Evolutionary conservation across 1,139 yeast species (phyloP).

Genomic region (Nakaseomyces kungkrabaensis): DNA sequence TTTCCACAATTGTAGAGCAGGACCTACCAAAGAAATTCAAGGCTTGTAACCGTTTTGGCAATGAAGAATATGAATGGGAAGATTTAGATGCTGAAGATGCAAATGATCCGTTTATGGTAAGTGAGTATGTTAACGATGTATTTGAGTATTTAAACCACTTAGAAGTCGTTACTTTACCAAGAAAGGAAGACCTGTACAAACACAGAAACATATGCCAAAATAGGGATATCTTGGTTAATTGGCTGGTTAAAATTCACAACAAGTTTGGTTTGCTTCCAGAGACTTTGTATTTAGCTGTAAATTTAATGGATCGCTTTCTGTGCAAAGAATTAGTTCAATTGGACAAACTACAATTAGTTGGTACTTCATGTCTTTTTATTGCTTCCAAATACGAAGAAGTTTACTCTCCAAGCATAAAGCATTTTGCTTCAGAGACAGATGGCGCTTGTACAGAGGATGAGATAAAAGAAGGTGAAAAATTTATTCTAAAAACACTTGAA

Average conservation of each 20-base stretch:
- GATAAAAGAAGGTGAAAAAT: conserved; percentile 78
- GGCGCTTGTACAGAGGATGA: conserved; percentile 71
- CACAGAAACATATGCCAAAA: conserved; percentile 74
- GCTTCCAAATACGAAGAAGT: conserved; percentile 97
- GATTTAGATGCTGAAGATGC: conserved; percentile 85
- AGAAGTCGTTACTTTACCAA: conserved; percentile 71
- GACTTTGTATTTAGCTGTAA: conserved; percentile 78
- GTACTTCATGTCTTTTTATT: conserved; percentile 81
- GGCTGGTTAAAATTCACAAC: conserved; percentile 89
- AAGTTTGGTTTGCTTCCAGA: conserved; percentile 84
- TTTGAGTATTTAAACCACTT: conserved; percentile 68
- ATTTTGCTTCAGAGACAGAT: conserved; percentile 83
- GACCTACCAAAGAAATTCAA: conserved; percentile 28
- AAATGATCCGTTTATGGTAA: conserved; percentile 91
- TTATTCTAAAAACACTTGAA: conserved; percentile 61
- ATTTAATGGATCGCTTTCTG: conserved; percentile 85
- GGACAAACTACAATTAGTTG: conserved; percentile 78
- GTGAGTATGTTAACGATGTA: conserved; percentile 84
- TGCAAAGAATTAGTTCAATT: conserved; percentile 71
- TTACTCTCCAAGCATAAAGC: conserved; percentile 77
- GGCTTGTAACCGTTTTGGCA: conserved; percentile 20
- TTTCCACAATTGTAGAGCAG: conserved; percentile 29
- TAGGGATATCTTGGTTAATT: conserved; percentile 81
- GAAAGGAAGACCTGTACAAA: conserved; percentile 59
- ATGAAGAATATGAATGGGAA: conserved; percentile 57